These are phyloP conservation scores for Allantophomopsis lycopodina DNA, from an alignment of 2,329 filamentous ascomycete species.

Conservation along the genomic window DNA sequence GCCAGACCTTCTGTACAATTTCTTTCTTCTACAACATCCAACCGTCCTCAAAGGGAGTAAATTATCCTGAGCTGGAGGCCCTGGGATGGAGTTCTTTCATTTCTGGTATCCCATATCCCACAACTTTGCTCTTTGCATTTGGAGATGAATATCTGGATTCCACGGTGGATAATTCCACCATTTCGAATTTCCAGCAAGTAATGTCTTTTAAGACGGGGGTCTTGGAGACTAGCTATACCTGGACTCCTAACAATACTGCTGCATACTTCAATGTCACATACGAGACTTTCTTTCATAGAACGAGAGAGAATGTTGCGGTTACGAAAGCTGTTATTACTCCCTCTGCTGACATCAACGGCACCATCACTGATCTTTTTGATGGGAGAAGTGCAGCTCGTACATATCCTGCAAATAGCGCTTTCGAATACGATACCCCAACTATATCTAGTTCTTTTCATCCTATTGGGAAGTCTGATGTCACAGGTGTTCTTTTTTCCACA, in stretches of 20 bases:
- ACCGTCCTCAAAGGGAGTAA: conserved; percentile 40
- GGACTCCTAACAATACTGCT: conserved; percentile 37
- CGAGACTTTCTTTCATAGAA: conserved; percentile 35
- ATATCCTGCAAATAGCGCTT: conserved; percentile 39
- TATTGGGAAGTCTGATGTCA: conserved; percentile 44
- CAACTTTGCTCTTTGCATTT: conserved; percentile 41
- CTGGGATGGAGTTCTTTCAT: conserved; percentile 61
- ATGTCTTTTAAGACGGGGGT: conserved; percentile 50
- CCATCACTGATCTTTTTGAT: conserved; percentile 53
- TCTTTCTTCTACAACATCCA: conserved; percentile 54
- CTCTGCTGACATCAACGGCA: conserved; percentile 34
- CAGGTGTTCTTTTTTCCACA: conserved; percentile 42
- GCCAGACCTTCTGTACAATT: conserved; percentile 54
- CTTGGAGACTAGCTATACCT: conserved; percentile 50
- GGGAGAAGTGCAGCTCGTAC: conserved; percentile 55
- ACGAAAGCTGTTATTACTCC: conserved; percentile 46
- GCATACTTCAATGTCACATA: conserved; percentile 45
- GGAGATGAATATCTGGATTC: conserved; percentile 44
- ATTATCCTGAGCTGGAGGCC: conserved; percentile 55
- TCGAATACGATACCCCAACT: conserved; percentile 31
- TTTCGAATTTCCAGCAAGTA: conserved; percentile 45
- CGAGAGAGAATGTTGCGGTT: conserved; percentile 18
- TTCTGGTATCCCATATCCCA: conserved; percentile 57
- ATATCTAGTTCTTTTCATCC: conserved; percentile 56
- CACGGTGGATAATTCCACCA: conserved; percentile 39